Evolutionary conservation across 192 early-diverging fungal genomes (phyloP), one percentile per base, ranked within the genome.

Genomic region (Backusella mclennaniae): DNA sequence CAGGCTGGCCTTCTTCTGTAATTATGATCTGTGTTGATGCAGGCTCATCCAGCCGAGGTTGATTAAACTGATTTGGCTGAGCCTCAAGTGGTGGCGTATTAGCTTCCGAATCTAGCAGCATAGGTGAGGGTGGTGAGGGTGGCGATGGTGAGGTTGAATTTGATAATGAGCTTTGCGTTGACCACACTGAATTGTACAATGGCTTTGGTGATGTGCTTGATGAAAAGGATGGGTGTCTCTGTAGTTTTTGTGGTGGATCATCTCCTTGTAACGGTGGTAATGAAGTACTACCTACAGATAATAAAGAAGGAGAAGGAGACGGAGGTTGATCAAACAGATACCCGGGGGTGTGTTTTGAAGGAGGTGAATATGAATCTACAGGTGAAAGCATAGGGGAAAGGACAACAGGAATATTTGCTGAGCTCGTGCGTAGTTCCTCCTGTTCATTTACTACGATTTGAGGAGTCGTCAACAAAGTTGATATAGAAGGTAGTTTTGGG

Each of bases 211-310:
- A 56, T 53, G 75, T 17, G 23, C 31, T 26, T 42, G 66, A 76
- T 19, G 66, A 36, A 36, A 67, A 33, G 17, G 78, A 79, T 33
- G 66, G 67, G 15, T 67, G 66, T 41, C 68, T 29, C 31, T 67
- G 35, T 17, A 79, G 66, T n/a, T 35, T 36, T 66, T 67, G 66
- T n/a, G 78, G 78, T 23, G 78, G 78, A 53, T 79, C 78, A 39
- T 79, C 67, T 12, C 78, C 78, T 35, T 79, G 78, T 29, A 79
- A 23, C 35, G 78, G 78, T 41, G 78, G 78, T 33, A 69, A 69
- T n/a, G 29, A 21, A 26, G 53, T 29, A 4, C 26, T 21, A 2
- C 35, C 21, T 17, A 42, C 12, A 23, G 56, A 29, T 46, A 66
- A 36, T 41, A 66, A 42, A 21, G 67, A n/a, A 33, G 67, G 63